Evolutionary conservation across 257 asterid genomes (phyloP).

Genomic region (Solanum corneliomulleri): DNA sequence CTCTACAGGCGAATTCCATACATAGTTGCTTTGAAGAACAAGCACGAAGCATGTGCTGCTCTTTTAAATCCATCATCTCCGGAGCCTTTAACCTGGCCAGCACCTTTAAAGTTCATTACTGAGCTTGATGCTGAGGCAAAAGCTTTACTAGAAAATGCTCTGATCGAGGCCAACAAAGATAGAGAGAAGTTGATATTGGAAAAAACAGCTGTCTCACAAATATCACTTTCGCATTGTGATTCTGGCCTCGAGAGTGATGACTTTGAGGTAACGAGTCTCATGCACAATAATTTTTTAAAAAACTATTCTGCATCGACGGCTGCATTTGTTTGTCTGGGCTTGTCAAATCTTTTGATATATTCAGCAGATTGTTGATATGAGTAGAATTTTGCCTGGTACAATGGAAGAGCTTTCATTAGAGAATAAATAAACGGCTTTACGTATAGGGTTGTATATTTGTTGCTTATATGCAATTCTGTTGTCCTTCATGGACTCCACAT

Average conservation of each 20-base stretch:
- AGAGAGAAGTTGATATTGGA: slow-evolving; percentile 53
- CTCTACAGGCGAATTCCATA: slow-evolving; percentile 60
- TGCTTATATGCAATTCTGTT: neutral
- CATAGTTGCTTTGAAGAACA: slow-evolving; percentile 61
- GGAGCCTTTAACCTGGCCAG: slow-evolving; percentile 81
- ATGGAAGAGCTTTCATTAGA: neutral
- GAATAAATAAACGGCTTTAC: neutral
- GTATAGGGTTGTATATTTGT: neutral
- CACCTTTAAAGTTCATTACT: slow-evolving; percentile 62
- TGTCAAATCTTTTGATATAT: neutral
- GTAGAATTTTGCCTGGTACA: neutral
- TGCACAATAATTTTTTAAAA: neutral
- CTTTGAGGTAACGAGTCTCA: slow-evolving; percentile 41
- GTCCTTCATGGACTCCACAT: neutral
- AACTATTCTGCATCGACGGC: neutral
- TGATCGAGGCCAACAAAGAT: slow-evolving; percentile 58
- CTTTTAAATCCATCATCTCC: slow-evolving; percentile 69
- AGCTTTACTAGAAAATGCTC: slow-evolving; percentile 52
- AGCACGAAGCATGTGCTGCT: slow-evolving; percentile 63
- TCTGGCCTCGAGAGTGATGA: slow-evolving; percentile 27
- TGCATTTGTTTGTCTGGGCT: neutral
- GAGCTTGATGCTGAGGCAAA: slow-evolving; percentile 67
- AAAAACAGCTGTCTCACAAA: slow-evolving; percentile 19
- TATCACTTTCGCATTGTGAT: slow-evolving; percentile 14
- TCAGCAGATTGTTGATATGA: neutral